A percentile compares a stretch with the other conserved stretches of the same genome.
phyloP scores from a whole-genome alignment of 768 basidiomycete genomes.

The Russula sp. region DNA sequence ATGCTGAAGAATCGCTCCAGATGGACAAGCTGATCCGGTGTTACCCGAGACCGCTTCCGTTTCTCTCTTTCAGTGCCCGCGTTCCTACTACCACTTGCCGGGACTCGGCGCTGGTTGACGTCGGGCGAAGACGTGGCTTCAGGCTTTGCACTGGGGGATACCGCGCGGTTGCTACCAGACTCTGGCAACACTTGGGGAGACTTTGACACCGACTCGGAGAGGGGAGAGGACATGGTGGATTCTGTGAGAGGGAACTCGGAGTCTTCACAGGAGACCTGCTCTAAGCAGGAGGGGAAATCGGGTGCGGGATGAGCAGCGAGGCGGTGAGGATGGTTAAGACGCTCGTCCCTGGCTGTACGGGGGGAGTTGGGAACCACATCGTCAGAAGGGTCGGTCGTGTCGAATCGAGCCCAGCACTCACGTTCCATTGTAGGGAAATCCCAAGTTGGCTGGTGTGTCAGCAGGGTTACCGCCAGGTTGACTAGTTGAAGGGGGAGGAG shows the following conservation, averaged over 20 bases:
- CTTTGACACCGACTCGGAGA: slow-evolving; percentile 14
- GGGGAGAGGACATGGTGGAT: slow-evolving; percentile 18
- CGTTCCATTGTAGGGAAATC: slow-evolving; percentile 22
- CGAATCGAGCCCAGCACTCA: slow-evolving; percentile 3
- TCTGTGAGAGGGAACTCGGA: slow-evolving; percentile 8
- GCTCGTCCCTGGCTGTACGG: slow-evolving; percentile 19
- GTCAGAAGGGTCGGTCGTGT: not conserved
- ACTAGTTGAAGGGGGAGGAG: not conserved
- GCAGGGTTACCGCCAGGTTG: slow-evolving; percentile 23
- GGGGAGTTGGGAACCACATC: not conserved
- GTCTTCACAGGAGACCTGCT: slow-evolving; percentile 1
- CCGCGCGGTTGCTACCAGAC: slow-evolving; percentile 4
- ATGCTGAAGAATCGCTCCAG: slow-evolving; percentile 61
- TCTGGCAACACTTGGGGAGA: slow-evolving; percentile 13
- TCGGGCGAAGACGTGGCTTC: slow-evolving; percentile 16
- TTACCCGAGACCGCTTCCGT: slow-evolving; percentile 71
- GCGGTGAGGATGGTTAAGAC: slow-evolving; percentile 1
- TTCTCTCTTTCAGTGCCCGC: slow-evolving; percentile 38
- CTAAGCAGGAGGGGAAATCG: not conserved
- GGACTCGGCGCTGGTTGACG: slow-evolving; percentile 4
- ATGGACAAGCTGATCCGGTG: slow-evolving; percentile 70
- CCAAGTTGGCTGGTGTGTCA: slow-evolving; percentile 18
- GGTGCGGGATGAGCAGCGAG: not conserved
- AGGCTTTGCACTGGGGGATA: slow-evolving; percentile 13
- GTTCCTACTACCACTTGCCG: slow-evolving; percentile 22